Base-by-base conservation (phyloP, 805 yeast genomes). In the Yueomyces sinensis region DNA sequence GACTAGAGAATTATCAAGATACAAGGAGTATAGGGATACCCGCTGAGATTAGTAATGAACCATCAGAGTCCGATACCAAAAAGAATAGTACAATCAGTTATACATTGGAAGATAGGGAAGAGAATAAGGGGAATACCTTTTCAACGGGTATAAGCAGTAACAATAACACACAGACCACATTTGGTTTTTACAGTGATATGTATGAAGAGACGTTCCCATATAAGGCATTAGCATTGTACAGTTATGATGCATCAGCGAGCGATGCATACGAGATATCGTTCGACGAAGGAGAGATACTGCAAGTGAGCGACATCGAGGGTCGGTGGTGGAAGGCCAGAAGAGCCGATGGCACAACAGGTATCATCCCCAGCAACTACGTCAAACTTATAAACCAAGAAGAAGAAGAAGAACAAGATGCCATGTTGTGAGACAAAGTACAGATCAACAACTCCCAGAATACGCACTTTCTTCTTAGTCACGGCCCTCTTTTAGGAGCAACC, bases 251-350 rank as follows among this genome's bases (percentile, higher is more conserved):
- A 5, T 84, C 81, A 48, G 91, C 89, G 2, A 93, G 80, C 38
- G 98, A 89, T 56, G 84, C 80, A 41, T 86, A 87, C 50, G 98
- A 89, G 61, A 72, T 89, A 17, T 80, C 94, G 4, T 91, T 89
- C 50, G 75, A 69, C 42, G 84, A 87, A 56, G 95, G 91, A 37
- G 97, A 89, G 57, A 63, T 84, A n/a, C 68, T 89, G 56, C 84
- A 78, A 49, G 94, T 89, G 24, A 83, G 83, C 45, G 96, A 89
- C 51, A 83, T 84, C 37, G 82, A 82, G 44, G 96, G 96, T 31
- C 77, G 93, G 61, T 89, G 98, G 98, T 89, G 97, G 97, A 95
- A 86, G 61, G 96, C 95, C 29, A 74, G 81, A 56, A 73, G 87
- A 50, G 68, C 79, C 7, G 80, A 74, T 45, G 98, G 98, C 24